Evolutionary conservation across 768 basidiomycete species (phyloP).

Genomic region (Collybiopsis confluens): DNA sequence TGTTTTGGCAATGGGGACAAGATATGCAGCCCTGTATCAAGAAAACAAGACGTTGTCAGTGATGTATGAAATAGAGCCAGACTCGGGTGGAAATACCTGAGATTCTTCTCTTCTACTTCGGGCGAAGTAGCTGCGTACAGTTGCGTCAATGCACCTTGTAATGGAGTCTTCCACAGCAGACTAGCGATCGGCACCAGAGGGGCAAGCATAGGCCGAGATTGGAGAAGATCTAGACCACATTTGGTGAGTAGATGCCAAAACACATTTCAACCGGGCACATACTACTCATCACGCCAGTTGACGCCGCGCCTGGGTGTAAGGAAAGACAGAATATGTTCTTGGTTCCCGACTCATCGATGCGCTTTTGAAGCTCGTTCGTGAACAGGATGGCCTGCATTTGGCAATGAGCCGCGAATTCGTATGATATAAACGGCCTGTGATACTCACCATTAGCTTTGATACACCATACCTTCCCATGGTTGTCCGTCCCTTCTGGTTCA

Average conservation of each 20-base stretch:
- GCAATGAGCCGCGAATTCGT: neutral
- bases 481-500: conserved; percentile 6
- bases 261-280: neutral
- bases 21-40: conserved; percentile 6
- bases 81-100: neutral
- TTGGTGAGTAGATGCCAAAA: neutral
- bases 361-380: conserved; percentile 10
- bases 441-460: conserved; percentile 8
- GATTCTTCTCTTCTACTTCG: conserved; percentile 12
- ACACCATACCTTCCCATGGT: conserved; percentile 5
- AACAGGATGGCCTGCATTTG: conserved; percentile 8
- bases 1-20: conserved; percentile 2
- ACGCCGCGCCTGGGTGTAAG: conserved; percentile 7
- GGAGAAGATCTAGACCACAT: neutral
- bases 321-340: conserved; percentile 8
- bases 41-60: neutral
- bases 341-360: conserved; percentile 1
- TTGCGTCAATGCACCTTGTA: conserved; percentile 17
- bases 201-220: conserved; percentile 5
- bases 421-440: neutral
- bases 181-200: neutral
- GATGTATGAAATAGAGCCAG: neutral
- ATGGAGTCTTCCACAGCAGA: neutral
- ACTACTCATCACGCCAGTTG: neutral
- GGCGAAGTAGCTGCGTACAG: conserved; percentile 19